phyloP scores from a whole-genome alignment of 495 filamentous ascomycete species.

The Lasiosphaeria hispida region DNA sequence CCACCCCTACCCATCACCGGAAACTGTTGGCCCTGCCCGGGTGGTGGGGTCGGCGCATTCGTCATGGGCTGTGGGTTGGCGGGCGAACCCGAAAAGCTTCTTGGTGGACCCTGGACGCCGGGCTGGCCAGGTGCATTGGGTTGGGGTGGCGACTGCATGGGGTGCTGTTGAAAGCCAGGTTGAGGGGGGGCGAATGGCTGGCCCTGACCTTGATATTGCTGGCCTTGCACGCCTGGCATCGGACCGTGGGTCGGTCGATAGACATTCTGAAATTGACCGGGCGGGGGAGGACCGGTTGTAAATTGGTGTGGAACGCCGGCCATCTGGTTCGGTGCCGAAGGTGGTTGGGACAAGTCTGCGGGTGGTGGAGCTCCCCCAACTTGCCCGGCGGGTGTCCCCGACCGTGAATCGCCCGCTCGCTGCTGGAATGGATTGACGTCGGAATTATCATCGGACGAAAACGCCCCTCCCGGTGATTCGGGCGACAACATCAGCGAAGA shows the following conservation, averaged over 20 bases:
- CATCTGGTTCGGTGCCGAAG: constrained; percentile 7
- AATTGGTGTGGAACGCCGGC: constrained; percentile 7
- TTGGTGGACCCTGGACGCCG: constrained; percentile 24
- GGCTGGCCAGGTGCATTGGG: neutral
- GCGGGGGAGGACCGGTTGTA: constrained; percentile 13
- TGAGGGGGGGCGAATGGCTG: constrained; percentile 13
- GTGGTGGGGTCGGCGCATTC: constrained; percentile 16
- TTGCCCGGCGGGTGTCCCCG: neutral
- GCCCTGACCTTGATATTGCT: constrained; percentile 22
- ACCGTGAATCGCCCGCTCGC: neutral
- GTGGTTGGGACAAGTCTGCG: neutral
- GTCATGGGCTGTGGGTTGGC: constrained; percentile 11
- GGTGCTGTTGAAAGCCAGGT: constrained; percentile 4
- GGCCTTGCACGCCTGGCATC: constrained; percentile 12
- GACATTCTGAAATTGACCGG: constrained; percentile 23
- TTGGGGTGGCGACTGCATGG: constrained; percentile 11
- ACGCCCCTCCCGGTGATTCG: constrained; percentile 11
- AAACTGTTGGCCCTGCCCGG: constrained; percentile 2
- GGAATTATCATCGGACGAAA: neutral
- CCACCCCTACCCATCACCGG: constrained; percentile 12
- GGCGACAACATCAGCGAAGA: constrained; percentile 29
- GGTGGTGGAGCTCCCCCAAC: constrained; percentile 3
- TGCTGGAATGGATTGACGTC: constrained; percentile 9
- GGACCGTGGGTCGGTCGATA: constrained; percentile 29
- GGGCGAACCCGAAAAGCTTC: constrained; percentile 12